phyloP scores from a whole-genome alignment of 148 eudicot genomes.

The Rheum nobile region DNA sequence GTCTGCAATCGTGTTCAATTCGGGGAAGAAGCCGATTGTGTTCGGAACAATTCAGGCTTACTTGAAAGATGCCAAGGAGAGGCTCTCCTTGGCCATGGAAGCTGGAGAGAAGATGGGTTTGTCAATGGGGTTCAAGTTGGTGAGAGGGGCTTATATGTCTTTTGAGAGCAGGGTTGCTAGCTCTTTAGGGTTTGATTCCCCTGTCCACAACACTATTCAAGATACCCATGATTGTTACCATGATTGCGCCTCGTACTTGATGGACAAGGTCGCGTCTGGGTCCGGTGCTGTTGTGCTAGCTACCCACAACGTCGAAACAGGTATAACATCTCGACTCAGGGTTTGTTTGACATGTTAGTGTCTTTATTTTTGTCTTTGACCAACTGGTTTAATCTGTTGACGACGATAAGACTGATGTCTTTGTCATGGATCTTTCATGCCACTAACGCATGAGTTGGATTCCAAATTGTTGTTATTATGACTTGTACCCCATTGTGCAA shows the following conservation, averaged over 20 bases:
- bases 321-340: constrained; percentile 14
- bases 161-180: constrained; percentile 50
- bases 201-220: constrained; percentile 41
- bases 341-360: not conserved
- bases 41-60: constrained; percentile 74
- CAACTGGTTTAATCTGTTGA: too few species aligned
- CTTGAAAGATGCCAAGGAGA: constrained; percentile 66
- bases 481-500: too few species aligned
- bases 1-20: constrained; percentile 34
- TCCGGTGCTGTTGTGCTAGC: constrained; percentile 65
- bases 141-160: constrained; percentile 89
- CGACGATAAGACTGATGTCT: not conserved
- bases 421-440: not conserved
- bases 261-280: constrained; percentile 47
- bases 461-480: not conserved
- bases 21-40: constrained; percentile 30
- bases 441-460: not conserved
- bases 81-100: constrained; percentile 28
- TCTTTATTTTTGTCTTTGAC: too few species aligned
- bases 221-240: constrained; percentile 73
- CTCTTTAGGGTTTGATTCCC: constrained; percentile 58
- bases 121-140: constrained; percentile 73
- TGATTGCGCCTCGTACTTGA: constrained; percentile 64
- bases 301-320: constrained; percentile 83
- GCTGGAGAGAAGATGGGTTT: constrained; percentile 58